Evolutionary conservation across 129 eudicot genomes (phyloP), one percentile per base, ranked within the genome.

Genomic region (Oenanthe sinensis): DNA sequence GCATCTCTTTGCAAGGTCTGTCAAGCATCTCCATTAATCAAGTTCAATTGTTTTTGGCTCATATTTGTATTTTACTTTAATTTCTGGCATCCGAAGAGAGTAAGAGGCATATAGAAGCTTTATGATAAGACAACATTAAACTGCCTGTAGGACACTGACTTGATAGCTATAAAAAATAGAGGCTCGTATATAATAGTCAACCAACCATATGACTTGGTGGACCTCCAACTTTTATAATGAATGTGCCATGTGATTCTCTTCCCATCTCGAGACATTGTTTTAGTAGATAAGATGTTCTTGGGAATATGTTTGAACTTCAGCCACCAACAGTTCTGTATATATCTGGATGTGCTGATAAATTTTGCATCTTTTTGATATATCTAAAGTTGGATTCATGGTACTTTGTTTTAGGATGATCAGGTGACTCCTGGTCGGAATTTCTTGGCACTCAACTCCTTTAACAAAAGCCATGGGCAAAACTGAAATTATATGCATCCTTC

Each of bases 1-100:
- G 98, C 98, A 67, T 95, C 98, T 72, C 87, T 91, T 54, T 83
- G 83, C 67, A 89, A 89, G 89, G 93, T 89, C 46, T 33, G 79
- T 79, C 46, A 42, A 39, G 36, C 77, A 69, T 60, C 37, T 19
- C 43, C 19, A 37, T 1, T 69, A 1, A 33, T 69, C 10, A 37
- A 36, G 22, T 33, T 69, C 45, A 68, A 4, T 36, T 55, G 63
- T 58, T 48, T 49, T 69, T 5, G 22, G 19, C 7, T 43, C 26
- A 44, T 2, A 8, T 1, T 26, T 30, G 6, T 54, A 15, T 20
- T 54, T 47, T 5, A 2, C 19, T 44, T 43, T 19, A 6, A 62
- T 24, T 24, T 26, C 39, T 63, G 39, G 71, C 19, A 28, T 14
- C 19, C 39, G 12, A 30, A 33, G 36, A 33, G 36, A 33, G 36